Evolutionary conservation across 2,329 filamentous ascomycete genomes (phyloP).

Genomic region (Alternaria infectoria): DNA sequence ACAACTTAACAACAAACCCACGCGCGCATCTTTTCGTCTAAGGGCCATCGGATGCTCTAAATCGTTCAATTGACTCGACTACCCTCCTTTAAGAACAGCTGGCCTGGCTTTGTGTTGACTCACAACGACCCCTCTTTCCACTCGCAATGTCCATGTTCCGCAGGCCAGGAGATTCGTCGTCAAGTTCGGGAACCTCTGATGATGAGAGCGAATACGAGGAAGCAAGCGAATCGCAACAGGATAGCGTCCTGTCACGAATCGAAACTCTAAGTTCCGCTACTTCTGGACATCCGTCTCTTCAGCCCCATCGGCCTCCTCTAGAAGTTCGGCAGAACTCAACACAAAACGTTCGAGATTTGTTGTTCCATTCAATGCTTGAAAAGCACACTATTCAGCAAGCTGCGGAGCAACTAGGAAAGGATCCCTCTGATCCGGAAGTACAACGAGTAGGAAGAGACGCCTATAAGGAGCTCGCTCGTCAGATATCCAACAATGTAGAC

Average conservation of each 20-base stretch:
- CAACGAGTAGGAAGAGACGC: slow-evolving; percentile 44
- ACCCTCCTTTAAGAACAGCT: neutral
- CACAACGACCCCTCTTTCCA: neutral
- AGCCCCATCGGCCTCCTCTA: slow-evolving; percentile 16
- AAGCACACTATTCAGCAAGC: slow-evolving; percentile 51
- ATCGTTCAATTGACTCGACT: neutral
- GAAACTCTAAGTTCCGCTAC: slow-evolving; percentile 35
- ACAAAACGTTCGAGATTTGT: slow-evolving; percentile 43
- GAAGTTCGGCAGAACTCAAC: slow-evolving; percentile 29
- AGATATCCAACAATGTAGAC: slow-evolving; percentile 48
- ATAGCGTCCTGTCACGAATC: slow-evolving; percentile 34
- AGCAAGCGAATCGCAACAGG: slow-evolving; percentile 13
- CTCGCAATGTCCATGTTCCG: slow-evolving; percentile 43
- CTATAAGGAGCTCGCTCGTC: slow-evolving; percentile 48
- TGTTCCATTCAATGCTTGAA: slow-evolving; percentile 56
- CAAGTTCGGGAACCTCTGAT: slow-evolving; percentile 32
- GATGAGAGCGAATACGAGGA: slow-evolving; percentile 30
- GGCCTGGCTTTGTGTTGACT: neutral
- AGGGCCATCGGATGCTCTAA: neutral
- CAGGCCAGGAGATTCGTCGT: slow-evolving; percentile 43
- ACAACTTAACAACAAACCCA: slow-evolving; percentile 3
- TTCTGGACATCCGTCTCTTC: slow-evolving; percentile 19
- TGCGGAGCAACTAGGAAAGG: slow-evolving; percentile 44
- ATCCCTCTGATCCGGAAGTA: slow-evolving; percentile 45
- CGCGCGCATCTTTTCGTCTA: slow-evolving; percentile 1